Evolutionary conservation across 495 filamentous ascomycete genomes (phyloP).

Genomic region (Talaromyces stipitatus): DNA sequence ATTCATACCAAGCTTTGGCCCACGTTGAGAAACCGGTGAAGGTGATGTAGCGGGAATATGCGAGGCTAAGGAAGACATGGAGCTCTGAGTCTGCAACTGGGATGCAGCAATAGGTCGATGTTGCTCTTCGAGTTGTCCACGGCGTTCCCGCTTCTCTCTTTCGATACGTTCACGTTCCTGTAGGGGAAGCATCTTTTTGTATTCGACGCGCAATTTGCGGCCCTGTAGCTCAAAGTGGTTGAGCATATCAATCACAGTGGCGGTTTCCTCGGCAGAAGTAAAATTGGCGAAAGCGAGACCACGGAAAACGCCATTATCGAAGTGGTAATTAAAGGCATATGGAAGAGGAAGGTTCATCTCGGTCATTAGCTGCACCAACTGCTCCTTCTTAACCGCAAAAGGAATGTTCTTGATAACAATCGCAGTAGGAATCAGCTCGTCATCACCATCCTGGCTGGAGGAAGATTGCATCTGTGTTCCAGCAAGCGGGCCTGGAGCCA

Average conservation of each 20-base stretch:
- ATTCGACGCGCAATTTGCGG: constrained; percentile 89
- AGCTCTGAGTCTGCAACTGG: constrained; percentile 72
- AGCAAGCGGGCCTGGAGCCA: constrained; percentile 45
- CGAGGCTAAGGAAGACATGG: constrained; percentile 74
- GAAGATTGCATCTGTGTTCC: constrained; percentile 43
- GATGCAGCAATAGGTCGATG: constrained; percentile 63
- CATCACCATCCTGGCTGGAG: constrained; percentile 51
- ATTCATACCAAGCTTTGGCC: constrained; percentile 57
- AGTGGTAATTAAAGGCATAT: constrained; percentile 99
- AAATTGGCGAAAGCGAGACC: constrained; percentile 98
- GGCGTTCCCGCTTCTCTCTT: constrained; percentile 91
- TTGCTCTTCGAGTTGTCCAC: constrained; percentile 94
- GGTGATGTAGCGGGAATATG: constrained; percentile 63
- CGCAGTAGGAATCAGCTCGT: constrained; percentile 92
- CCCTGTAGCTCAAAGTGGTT: constrained; percentile 96
- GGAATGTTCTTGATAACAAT: constrained; percentile 99
- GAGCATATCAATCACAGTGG: constrained; percentile 78
- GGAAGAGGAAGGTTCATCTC: constrained; percentile 84
- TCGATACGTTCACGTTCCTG: constrained; percentile 95
- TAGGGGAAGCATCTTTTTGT: constrained; percentile 98
- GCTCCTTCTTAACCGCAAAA: constrained; percentile 96
- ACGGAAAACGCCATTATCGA: constrained; percentile 95
- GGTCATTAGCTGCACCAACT: constrained; percentile 86
- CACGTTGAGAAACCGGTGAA: constrained; percentile 57
- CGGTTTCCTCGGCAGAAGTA: constrained; percentile 88